Percentiles rank a stretch among this genome's conserved stretches.
These are phyloP conservation scores for Neurospora sp. DNA, from an alignment of 2,329 filamentous ascomycete species.

Conservation along the genomic window DNA sequence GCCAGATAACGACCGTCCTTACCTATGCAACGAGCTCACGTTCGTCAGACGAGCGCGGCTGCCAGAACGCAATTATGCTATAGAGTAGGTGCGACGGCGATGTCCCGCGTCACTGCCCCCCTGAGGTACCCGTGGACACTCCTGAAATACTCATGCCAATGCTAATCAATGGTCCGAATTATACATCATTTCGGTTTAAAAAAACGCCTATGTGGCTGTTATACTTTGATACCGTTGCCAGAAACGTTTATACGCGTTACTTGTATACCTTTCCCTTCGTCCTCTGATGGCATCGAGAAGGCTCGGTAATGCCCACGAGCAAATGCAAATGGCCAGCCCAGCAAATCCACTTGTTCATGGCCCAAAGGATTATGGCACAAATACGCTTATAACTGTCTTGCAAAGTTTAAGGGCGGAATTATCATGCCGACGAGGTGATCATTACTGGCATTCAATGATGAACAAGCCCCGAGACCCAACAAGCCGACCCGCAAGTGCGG, in stretches of 20 bases:
- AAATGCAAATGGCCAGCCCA: neutral
- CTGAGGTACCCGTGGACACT: neutral
- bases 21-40: too few species aligned
- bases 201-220: neutral
- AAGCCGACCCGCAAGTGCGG: neutral
- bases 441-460: neutral
- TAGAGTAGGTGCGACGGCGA: too few species aligned
- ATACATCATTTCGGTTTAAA: neutral
- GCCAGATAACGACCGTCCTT: too few species aligned
- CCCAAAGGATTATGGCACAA: neutral
- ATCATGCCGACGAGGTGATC: neutral
- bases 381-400: neutral
- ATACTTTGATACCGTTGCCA: neutral
- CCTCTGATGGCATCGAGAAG: neutral
- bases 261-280: too few species aligned
- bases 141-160: neutral
- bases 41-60: too few species aligned
- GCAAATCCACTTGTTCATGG: neutral
- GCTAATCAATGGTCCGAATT: neutral
- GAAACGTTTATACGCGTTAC: too few species aligned
- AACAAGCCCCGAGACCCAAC: neutral
- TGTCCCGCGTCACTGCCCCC: neutral
- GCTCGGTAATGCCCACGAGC: neutral
- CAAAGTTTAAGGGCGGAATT: neutral
- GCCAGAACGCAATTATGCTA: too few species aligned